phyloP scores from a whole-genome alignment of 179 eudicot genomes.

The Silene vulgaris region DNA sequence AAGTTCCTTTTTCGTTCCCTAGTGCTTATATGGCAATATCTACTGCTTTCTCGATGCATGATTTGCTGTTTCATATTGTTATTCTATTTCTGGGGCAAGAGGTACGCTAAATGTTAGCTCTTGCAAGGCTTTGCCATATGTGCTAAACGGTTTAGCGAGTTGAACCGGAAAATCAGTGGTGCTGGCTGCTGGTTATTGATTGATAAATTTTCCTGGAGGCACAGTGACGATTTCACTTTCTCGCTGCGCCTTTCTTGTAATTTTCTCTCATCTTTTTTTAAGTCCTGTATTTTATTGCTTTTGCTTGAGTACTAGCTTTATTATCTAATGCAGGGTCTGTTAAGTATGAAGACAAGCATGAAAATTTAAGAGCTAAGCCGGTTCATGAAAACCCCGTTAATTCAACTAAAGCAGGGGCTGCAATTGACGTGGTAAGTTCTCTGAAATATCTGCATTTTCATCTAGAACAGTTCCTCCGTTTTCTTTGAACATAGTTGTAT shows the following conservation, averaged over 20 bases:
- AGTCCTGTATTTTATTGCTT: slow-evolving; percentile 5
- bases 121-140: slow-evolving; percentile 7
- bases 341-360: slow-evolving; percentile 35
- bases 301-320: slow-evolving; percentile 16
- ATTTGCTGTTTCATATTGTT: not conserved
- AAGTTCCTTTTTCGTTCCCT: not conserved
- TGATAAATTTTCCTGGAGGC: not conserved
- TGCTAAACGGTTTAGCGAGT: slow-evolving; percentile 12
- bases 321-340: slow-evolving; percentile 34
- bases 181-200: slow-evolving; percentile 17
- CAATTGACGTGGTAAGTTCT: slow-evolving; percentile 33
- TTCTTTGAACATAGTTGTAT: not conserved
- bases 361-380: slow-evolving; percentile 23
- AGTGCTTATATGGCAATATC: not conserved
- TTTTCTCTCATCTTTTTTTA: too few relatives aligned
- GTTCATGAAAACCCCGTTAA: slow-evolving; percentile 16
- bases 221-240: not conserved
- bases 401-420: slow-evolving; percentile 26
- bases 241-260: not conserved
- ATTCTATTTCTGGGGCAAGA: not conserved
- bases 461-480: not conserved
- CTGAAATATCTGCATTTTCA: not conserved
- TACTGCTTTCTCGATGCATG: not conserved
- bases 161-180: not conserved
- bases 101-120: not conserved